These are phyloP conservation scores for Pseudocercospora eumusae DNA, from an alignment of 2,329 filamentous ascomycete genomes.

Conservation along the genomic window DNA sequence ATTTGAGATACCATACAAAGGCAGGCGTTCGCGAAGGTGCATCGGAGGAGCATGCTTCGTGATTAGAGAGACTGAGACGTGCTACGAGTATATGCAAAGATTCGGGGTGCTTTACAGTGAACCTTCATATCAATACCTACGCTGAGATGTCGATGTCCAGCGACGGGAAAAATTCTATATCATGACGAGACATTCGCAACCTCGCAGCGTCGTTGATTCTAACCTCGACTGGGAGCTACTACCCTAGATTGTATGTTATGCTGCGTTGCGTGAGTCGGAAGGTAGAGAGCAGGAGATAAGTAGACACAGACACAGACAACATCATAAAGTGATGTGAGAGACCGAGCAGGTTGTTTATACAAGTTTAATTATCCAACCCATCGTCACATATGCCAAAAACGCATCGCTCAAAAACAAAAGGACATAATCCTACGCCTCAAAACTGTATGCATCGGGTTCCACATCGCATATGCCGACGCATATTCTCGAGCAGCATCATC, in stretches of 20 bases:
- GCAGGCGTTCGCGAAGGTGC: slow-evolving; percentile 12
- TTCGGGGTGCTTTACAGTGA: not conserved
- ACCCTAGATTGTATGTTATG: too few relatives aligned
- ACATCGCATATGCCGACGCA: slow-evolving; percentile 4
- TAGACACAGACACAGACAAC: too few relatives aligned
- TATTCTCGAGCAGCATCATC: slow-evolving; percentile 11
- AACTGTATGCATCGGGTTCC: slow-evolving; percentile 4
- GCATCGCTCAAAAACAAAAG: slow-evolving; percentile 4
- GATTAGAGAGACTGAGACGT: not conserved
- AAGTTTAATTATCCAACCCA: not conserved
- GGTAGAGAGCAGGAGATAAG: not conserved
- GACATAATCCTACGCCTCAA: not conserved
- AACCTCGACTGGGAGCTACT: too few relatives aligned
- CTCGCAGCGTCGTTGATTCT: too few relatives aligned
- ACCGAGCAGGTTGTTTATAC: not conserved
- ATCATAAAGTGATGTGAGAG: not conserved
- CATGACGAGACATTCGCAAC: too few relatives aligned
- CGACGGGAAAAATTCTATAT: too few relatives aligned
- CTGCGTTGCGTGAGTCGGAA: not conserved
- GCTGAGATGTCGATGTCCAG: too few relatives aligned
- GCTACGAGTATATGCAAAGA: not conserved
- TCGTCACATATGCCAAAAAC: not conserved
- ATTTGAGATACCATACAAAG: slow-evolving; percentile 17
- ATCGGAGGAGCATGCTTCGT: not conserved
- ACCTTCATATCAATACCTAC: not conserved